Evolutionary conservation across 495 filamentous ascomycete species (phyloP).

Genomic region (Aspergillus sclerotiicarbonarius): DNA sequence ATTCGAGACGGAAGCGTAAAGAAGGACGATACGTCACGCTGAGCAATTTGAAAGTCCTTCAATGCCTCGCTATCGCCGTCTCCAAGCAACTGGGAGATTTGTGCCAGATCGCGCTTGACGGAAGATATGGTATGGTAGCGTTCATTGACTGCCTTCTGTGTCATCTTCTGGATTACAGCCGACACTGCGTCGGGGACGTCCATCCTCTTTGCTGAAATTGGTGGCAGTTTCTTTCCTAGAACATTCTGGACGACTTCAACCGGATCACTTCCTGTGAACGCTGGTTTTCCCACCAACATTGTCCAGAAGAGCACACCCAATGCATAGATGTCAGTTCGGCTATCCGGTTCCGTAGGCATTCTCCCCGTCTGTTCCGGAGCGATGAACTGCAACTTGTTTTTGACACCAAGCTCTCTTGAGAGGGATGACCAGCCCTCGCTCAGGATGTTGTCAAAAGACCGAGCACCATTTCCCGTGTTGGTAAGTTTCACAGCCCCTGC

Average conservation of each 20-base stretch:
- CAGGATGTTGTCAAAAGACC: conserved; percentile 84
- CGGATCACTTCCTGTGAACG: conserved; percentile 73
- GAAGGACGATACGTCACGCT: conserved; percentile 79
- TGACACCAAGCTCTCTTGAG: conserved; percentile 73
- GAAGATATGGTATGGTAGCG: conserved; percentile 83
- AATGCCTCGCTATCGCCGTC: conserved; percentile 70
- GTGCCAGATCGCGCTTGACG: conserved; percentile 69
- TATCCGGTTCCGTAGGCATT: conserved; percentile 85
- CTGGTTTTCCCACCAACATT: conserved; percentile 71
- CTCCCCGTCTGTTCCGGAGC: conserved; percentile 90
- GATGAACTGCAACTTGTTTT: conserved; percentile 82
- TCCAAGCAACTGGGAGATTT: conserved; percentile 66
- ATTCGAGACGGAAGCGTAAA: conserved; percentile 78
- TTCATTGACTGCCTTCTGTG: conserved; percentile 76
- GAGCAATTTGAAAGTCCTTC: conserved; percentile 66
- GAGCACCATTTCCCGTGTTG: conserved; percentile 77
- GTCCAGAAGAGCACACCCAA: conserved; percentile 84
- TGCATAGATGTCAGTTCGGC: conserved; percentile 85
- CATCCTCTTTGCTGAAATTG: conserved; percentile 67
- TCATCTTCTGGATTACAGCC: conserved; percentile 84
- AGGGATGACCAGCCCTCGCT: conserved; percentile 81
- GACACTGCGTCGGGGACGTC: conserved; percentile 80
- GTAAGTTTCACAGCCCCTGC: conserved; percentile 70
- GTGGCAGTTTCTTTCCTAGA: conserved; percentile 69
- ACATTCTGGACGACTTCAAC: conserved; percentile 89